A percentile compares a stretch with the other conserved stretches of the same genome.
phyloP scores from a whole-genome alignment of 192 early-diverging fungal species.

The Entomortierella lignicola region DNA sequence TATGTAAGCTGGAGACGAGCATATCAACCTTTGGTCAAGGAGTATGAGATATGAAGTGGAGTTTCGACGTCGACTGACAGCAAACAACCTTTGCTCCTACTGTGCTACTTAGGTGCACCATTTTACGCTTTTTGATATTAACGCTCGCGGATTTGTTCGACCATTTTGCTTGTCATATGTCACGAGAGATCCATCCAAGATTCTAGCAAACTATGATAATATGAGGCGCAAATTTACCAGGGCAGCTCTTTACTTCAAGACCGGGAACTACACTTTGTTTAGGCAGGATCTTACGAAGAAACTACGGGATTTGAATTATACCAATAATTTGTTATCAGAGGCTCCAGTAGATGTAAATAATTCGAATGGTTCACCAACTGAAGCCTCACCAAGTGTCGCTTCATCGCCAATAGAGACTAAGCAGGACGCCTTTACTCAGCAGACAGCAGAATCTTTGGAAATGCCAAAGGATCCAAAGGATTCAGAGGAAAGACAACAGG shows the following conservation, averaged over 20 bases:
- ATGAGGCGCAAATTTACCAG: slow-evolving; percentile 57
- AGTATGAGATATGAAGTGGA: not conserved
- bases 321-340: slow-evolving; percentile 53
- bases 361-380: slow-evolving; percentile 3
- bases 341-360: not conserved
- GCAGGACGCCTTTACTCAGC: slow-evolving; percentile 14
- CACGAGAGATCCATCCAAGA: slow-evolving; percentile 60
- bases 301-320: slow-evolving; percentile 62
- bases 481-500: not conserved
- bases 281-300: slow-evolving; percentile 57
- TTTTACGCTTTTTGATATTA: slow-evolving; percentile 65
- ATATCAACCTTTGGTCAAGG: not conserved
- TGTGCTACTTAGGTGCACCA: slow-evolving; percentile 57
- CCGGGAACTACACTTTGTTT: slow-evolving; percentile 64
- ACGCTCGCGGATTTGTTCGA: slow-evolving; percentile 63
- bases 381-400: not conserved
- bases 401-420: slow-evolving; percentile 7
- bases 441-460: not conserved
- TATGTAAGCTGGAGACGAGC: slow-evolving; percentile 53
- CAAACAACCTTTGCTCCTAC: not conserved
- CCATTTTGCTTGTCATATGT: slow-evolving; percentile 63
- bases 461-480: not conserved
- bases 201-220: slow-evolving; percentile 55
- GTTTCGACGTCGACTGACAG: not conserved
- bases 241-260: slow-evolving; percentile 60